Percentiles rank a stretch among this genome's conserved stretches.
phyloP scores from a whole-genome alignment of 2,329 filamentous ascomycete genomes.

The Pseudopithomyces chartarum region DNA sequence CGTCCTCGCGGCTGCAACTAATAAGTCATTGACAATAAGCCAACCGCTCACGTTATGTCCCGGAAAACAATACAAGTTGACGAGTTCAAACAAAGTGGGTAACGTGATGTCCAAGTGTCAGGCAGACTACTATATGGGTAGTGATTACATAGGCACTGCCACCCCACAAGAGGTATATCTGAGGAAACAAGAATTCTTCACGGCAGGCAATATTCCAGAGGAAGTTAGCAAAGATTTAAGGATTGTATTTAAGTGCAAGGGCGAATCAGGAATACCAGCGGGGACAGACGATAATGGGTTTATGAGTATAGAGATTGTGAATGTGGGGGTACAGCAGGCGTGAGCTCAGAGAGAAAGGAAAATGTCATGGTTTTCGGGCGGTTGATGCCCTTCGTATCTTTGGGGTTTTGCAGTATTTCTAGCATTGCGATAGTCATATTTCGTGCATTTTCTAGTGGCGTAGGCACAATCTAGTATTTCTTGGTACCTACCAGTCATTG shows the following conservation, averaged over 20 bases:
- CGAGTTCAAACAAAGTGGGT: constrained; percentile 17
- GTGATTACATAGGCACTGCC: constrained; percentile 17
- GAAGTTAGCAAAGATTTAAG: constrained; percentile 29
- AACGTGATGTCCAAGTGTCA: constrained; percentile 24
- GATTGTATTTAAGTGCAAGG: constrained; percentile 26
- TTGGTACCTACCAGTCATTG: neutral
- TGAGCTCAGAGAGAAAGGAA: neutral
- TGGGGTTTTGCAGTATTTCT: neutral
- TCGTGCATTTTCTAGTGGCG: neutral
- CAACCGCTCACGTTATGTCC: constrained; percentile 37
- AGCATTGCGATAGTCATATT: neutral
- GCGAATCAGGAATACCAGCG: constrained; percentile 18
- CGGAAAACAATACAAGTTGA: constrained; percentile 25
- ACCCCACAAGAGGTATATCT: constrained; percentile 22
- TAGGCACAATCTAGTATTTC: neutral
- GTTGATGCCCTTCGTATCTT: neutral
- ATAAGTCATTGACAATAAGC: constrained; percentile 20
- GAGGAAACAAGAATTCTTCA: constrained; percentile 19
- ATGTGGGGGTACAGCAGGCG: constrained; percentile 13
- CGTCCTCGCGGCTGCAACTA: constrained; percentile 28
- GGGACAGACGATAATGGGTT: constrained; percentile 21
- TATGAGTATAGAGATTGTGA: constrained; percentile 21
- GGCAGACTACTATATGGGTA: constrained; percentile 22
- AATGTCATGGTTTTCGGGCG: neutral
- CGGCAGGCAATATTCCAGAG: constrained; percentile 18